These are phyloP conservation scores for Rosa chinensis DNA, from an alignment of 306 rosid genomes.

Conservation along the genomic window DNA sequence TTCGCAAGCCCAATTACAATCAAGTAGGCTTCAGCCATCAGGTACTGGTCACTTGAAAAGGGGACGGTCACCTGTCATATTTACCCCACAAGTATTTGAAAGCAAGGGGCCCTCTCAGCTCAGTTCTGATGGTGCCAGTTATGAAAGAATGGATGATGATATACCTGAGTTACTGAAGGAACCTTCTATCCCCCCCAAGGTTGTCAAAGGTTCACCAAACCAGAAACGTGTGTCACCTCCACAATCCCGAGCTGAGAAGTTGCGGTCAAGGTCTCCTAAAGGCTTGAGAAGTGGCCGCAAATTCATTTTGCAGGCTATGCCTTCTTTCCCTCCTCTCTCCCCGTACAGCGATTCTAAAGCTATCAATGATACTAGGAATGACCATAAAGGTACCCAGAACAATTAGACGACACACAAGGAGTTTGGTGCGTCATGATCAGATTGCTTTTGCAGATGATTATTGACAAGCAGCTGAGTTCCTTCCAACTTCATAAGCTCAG, in stretches of 20 bases:
- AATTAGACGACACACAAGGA: not conserved
- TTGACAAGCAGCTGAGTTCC: not conserved
- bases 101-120: not conserved
- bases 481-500: not conserved
- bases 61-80: conserved; percentile 11
- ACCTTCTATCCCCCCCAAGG: conserved; percentile 2
- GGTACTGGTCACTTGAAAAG: conserved; percentile 16
- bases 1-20: conserved; percentile 6
- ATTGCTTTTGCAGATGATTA: not conserved
- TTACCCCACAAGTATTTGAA: not conserved
- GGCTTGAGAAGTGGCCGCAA: conserved; percentile 21
- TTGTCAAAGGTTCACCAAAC: conserved; percentile 6
- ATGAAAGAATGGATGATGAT: conserved; percentile 11
- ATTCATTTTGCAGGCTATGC: conserved; percentile 10
- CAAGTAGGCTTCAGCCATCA: conserved; percentile 19
- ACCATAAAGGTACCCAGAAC: not conserved
- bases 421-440: not conserved
- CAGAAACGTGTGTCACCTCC: conserved; percentile 17
- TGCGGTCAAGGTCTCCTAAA: conserved; percentile 4
- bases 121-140: conserved; percentile 2
- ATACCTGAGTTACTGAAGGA: conserved; percentile 22
- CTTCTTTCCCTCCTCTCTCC: conserved; percentile 23
- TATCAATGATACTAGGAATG: not conserved
- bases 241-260: conserved; percentile 10
- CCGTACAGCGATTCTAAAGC: conserved; percentile 12